A percentile compares a stretch with the other conserved stretches of the same genome.
Evolutionary conservation across 768 basidiomycete genomes (phyloP).

Genomic region (Amanita brunnescens): DNA sequence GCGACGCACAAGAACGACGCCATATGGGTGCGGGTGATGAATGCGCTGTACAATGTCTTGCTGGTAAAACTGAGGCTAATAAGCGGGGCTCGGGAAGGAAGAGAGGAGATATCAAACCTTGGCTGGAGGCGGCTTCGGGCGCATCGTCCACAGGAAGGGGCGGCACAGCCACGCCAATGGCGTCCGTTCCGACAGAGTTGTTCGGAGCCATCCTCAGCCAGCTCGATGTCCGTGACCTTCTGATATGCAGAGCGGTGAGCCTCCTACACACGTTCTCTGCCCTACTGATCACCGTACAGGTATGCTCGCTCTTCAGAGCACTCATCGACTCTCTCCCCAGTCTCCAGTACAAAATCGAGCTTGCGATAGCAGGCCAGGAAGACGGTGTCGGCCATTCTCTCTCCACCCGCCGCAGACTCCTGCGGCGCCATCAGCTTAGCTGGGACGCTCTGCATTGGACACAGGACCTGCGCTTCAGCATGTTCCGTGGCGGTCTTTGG

Average conservation of each 20-base stretch:
- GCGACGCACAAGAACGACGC: slow-evolving; percentile 57
- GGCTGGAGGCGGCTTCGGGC: neutral
- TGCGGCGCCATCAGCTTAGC: slow-evolving; percentile 9
- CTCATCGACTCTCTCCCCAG: slow-evolving; percentile 1
- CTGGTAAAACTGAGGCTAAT: slow-evolving; percentile 44
- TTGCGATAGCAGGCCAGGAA: slow-evolving; percentile 6
- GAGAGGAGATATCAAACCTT: neutral
- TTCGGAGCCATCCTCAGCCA: neutral
- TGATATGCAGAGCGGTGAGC: slow-evolving; percentile 10
- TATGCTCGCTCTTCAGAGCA: neutral
- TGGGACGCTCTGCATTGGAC: slow-evolving; percentile 27
- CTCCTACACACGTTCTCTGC: neutral
- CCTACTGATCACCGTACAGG: neutral
- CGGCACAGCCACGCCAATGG: neutral
- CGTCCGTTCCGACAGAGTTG: slow-evolving; percentile 6
- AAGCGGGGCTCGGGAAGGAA: neutral
- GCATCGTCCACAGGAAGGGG: neutral
- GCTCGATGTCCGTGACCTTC: slow-evolving; percentile 3
- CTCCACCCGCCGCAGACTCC: slow-evolving; percentile 12
- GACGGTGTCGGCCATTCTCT: slow-evolving; percentile 23
- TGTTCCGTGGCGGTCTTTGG: slow-evolving; percentile 39
- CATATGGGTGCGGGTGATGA: slow-evolving; percentile 33
- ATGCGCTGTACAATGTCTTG: slow-evolving; percentile 56
- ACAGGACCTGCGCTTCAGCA: slow-evolving; percentile 22
- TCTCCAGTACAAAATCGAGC: slow-evolving; percentile 12